phyloP scores from a whole-genome alignment of 2,329 filamentous ascomycete species.

The Phoma sp. region DNA sequence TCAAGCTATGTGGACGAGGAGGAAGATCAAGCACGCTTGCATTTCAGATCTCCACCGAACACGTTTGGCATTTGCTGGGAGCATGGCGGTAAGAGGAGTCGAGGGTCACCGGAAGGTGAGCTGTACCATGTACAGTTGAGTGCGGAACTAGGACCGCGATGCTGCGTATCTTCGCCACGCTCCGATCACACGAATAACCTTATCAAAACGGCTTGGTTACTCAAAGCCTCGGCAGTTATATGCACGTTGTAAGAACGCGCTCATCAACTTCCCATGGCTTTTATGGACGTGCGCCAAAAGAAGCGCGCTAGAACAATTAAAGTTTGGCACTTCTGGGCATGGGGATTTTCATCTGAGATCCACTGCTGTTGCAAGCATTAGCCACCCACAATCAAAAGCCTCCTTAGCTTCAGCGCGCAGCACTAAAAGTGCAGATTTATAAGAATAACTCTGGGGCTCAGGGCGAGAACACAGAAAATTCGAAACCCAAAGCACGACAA shows the following conservation, averaged over 20 bases:
- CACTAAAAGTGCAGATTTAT: conserved; percentile 30
- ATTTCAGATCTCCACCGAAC: conserved; percentile 30
- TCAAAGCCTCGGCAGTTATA: background rate
- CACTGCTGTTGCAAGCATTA: conserved; percentile 35
- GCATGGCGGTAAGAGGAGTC: conserved; percentile 4
- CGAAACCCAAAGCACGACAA: conserved; percentile 24
- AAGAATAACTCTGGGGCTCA: conserved; percentile 33
- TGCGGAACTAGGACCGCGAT: conserved; percentile 1
- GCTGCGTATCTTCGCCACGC: background rate
- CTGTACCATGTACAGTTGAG: background rate
- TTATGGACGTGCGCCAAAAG: conserved; percentile 4
- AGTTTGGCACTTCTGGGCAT: conserved; percentile 18
- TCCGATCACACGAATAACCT: background rate
- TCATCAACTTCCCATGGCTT: conserved; percentile 11
- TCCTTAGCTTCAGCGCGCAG: conserved; percentile 29
- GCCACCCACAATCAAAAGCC: conserved; percentile 32
- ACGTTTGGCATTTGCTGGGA: conserved; percentile 26
- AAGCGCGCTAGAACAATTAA: conserved; percentile 17
- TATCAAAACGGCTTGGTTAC: background rate
- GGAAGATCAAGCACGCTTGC: conserved; percentile 33
- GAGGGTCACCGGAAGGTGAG: conserved; percentile 10
- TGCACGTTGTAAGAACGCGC: conserved; percentile 8
- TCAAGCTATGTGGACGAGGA: conserved; percentile 19
- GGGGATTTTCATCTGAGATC: conserved; percentile 28
- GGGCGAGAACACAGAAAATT: conserved; percentile 24